Base-by-base conservation (phyloP, 768 basidiomycete species). In the Lanmaoa pseudosensibilis region DNA sequence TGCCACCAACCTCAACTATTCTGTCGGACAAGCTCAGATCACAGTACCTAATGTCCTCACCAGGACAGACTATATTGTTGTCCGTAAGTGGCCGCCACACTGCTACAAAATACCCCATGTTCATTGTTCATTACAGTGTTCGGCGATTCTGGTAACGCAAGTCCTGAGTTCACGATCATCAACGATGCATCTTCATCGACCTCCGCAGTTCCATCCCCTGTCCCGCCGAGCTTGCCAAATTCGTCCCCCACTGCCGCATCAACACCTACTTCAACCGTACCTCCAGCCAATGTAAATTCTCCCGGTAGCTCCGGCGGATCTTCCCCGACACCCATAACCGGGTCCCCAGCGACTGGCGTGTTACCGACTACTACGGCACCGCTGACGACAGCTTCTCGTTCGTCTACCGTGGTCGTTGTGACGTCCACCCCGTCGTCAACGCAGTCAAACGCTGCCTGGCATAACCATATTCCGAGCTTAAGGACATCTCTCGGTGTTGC, bases 131-230 rank as follows among this genome's bases (percentile, higher is more conserved):
- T 30, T 5, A 10, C 44, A 75, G 74, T 76, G 45, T 71, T 76
- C 7, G 75, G 75, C 9, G 77, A 76, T 55, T 78, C 77, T 41
- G 75, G 75, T 39, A 76, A 76, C 38, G 69, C 75, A 9, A 76
- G 75, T 47, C 76, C 73, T 16, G 23, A 69, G 46, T 78, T 76
- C 38, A 75, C 75, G 54, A 76, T 76, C 40, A 70, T 81, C 60
- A 81, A 96, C 37, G 92, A 92, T 61, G 68, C 72, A 27, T 75
- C 80, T 54, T 79, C 78, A 41, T 73, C 69, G 9, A 46, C 63
- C 19, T 39, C 65, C 27, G 33, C 21, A 46, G 13, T 60, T 10
- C 41, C 68, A 6, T 34, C 52, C 21, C 40, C 64, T 45, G 6
- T 10, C 7, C 30, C 57, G 10, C 33, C 65, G 12, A 38, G 27